Conservation (phyloP, 1,284 basidiomycete species). For the Moesziomyces globuligerus region DNA sequence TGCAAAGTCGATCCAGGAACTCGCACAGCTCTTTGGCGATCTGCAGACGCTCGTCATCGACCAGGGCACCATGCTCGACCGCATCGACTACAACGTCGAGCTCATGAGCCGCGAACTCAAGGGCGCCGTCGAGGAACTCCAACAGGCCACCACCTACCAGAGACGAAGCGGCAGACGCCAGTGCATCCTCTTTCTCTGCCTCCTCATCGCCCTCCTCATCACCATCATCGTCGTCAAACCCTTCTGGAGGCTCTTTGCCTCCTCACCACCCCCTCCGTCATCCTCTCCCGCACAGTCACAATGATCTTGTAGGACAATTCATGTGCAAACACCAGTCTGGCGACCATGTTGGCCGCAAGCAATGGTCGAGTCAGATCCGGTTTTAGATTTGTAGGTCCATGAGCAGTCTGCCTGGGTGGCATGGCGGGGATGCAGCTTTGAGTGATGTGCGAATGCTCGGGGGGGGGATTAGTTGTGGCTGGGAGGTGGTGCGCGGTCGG, state of each 20-base stretch:
- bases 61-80: conserved; percentile 95
- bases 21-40: conserved; percentile 97
- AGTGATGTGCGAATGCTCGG: too few species aligned
- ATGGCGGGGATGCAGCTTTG: too few species aligned
- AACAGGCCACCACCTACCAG: conserved; percentile 89
- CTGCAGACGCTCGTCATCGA: conserved; percentile 92
- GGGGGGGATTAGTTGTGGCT: not conserved
- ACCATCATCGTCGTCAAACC: conserved; percentile 85
- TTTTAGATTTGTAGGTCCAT: too few species aligned
- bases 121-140: conserved; percentile 85
- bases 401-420: too few species aligned
- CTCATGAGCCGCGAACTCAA: conserved; percentile 83
- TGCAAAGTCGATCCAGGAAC: conserved; percentile 86
- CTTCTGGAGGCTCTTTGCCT: conserved; percentile 39
- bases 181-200: conserved; percentile 88
- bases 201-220: conserved; percentile 87
- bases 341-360: too few species aligned
- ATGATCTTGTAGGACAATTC: too few species aligned
- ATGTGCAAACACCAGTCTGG: too few species aligned
- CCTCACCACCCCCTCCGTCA: not conserved
- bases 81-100: conserved; percentile 97
- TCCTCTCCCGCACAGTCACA: too few species aligned
- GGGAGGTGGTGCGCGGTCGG: conserved; percentile 13
- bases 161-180: conserved; percentile 88
- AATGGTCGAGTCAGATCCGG: too few species aligned